Evolutionary conservation across 352 stramenopile species (phyloP).

Genomic region (Phytopythium aichiense): DNA sequence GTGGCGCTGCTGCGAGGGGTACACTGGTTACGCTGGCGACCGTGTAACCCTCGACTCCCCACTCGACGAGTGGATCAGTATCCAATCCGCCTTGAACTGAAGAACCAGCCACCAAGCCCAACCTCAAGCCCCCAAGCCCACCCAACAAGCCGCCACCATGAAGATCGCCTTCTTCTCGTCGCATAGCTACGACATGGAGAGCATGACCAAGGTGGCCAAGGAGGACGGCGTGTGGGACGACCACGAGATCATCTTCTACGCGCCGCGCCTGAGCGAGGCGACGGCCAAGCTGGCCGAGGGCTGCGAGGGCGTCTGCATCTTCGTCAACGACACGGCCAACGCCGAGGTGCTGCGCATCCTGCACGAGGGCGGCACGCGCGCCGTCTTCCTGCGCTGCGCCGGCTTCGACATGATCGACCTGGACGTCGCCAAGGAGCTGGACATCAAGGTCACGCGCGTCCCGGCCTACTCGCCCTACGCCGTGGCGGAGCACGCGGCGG

Average conservation of each 20-base stretch:
- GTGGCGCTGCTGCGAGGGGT: no score
- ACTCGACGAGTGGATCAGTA: no score
- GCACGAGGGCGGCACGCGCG: conserved; percentile 32
- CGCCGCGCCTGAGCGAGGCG: conserved; percentile 38
- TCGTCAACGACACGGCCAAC: conserved; percentile 84
- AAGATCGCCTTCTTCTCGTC: conserved; percentile 64
- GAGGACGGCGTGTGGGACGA: no score
- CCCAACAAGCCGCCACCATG: conserved; percentile 12
- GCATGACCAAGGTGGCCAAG: conserved; percentile 24
- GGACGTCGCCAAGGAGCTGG: conserved; percentile 39
- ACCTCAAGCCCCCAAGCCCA: no score
- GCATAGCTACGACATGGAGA: conserved; percentile 45
- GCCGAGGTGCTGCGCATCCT: conserved; percentile 48
- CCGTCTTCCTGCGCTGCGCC: conserved; percentile 61
- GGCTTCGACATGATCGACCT: conserved; percentile 73
- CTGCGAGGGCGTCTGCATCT: conserved; percentile 71
- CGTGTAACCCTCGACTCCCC: no score
- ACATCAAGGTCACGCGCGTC: conserved; percentile 45
- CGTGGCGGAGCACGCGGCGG: conserved; percentile 72
- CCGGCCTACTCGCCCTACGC: conserved; percentile 70
- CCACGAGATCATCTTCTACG: conserved; percentile 57
- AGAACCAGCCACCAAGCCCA: no score
- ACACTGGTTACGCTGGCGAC: no score
- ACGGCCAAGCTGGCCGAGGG: conserved; percentile 49
- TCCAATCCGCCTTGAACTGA: no score